phyloP scores from a whole-genome alignment of 1,284 basidiomycete species.

The Takashimella koratensis region DNA sequence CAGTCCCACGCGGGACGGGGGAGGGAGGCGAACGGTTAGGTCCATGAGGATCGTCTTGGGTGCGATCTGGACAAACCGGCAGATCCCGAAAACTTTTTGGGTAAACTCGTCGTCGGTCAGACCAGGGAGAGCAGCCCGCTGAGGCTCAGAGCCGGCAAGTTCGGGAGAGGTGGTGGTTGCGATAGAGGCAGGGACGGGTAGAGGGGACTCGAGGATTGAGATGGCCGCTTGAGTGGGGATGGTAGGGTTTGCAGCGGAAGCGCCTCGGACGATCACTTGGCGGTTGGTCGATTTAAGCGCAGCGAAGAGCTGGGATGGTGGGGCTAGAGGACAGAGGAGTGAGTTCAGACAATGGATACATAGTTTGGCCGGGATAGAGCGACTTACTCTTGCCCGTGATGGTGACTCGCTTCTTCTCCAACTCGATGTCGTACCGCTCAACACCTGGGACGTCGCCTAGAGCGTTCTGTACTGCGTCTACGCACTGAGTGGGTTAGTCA shows the following conservation, averaged over 20 bases:
- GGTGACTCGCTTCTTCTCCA: constrained; percentile 46
- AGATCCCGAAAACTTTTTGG: constrained; percentile 51
- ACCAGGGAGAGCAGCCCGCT: constrained; percentile 25
- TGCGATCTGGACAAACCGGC: constrained; percentile 48
- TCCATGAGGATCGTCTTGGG: constrained; percentile 47
- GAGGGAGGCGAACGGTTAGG: constrained; percentile 45
- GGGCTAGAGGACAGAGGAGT: constrained; percentile 22
- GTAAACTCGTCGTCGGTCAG: constrained; percentile 42
- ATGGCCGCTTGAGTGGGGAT: constrained; percentile 42
- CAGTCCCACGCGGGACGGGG: constrained; percentile 24
- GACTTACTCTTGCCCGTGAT: constrained; percentile 46
- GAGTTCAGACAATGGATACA: not conserved
- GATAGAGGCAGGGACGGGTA: constrained; percentile 31
- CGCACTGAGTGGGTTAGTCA: too few relatives aligned
- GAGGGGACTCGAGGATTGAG: constrained; percentile 48
- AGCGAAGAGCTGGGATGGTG: constrained; percentile 46
- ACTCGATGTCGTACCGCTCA: constrained; percentile 48
- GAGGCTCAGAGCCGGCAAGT: constrained; percentile 12
- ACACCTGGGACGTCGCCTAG: constrained; percentile 39
- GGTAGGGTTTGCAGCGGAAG: constrained; percentile 27
- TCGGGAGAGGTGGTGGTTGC: constrained; percentile 23
- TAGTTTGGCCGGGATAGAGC: not conserved
- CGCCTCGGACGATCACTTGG: constrained; percentile 50
- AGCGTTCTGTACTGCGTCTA: constrained; percentile 39
- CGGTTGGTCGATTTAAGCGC: constrained; percentile 48